A percentile compares a stretch with the other conserved stretches of the same genome.
Evolutionary conservation across 73 alveolate genomes (phyloP).

Genomic region (Uronychia setigera): DNA sequence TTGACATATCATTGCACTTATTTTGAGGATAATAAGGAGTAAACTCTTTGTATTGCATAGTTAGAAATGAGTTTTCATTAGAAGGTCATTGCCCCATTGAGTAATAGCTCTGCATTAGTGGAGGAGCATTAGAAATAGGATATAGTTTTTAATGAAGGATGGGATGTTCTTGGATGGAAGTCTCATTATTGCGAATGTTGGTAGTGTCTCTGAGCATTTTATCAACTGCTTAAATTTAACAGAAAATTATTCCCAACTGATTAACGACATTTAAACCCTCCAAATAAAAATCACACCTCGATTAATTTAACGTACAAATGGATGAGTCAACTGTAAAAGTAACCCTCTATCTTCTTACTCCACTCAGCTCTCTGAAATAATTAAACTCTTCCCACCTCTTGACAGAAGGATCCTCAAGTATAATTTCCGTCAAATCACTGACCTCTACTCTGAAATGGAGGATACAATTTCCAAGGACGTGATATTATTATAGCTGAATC

Average conservation of each 20-base stretch:
- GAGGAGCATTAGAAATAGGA: neutral
- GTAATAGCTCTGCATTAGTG: neutral
- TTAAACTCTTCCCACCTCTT: too few relatives aligned
- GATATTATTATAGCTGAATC: neutral
- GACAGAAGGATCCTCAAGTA: too few relatives aligned
- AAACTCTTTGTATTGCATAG: neutral
- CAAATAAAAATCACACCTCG: too few relatives aligned
- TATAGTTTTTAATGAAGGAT: too few relatives aligned
- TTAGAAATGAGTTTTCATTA: neutral
- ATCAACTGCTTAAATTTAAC: neutral
- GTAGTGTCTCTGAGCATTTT: neutral
- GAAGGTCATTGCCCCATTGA: neutral
- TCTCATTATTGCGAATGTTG: neutral
- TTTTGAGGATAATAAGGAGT: neutral
- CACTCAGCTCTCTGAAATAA: too few relatives aligned
- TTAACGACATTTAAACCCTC: neutral
- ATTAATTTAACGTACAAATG: too few relatives aligned
- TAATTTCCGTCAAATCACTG: too few relatives aligned
- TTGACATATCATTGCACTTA: neutral
- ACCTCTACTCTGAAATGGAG: too few relatives aligned
- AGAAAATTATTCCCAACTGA: neutral
- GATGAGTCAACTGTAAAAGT: too few relatives aligned
- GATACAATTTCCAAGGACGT: neutral
- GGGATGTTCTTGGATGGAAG: constrained; percentile 37
- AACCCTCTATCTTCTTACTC: too few relatives aligned